Percentiles rank a stretch among this genome's conserved stretches.
phyloP scores from a whole-genome alignment of 1,139 yeast genomes.

The Yamadazyma taylorii region DNA sequence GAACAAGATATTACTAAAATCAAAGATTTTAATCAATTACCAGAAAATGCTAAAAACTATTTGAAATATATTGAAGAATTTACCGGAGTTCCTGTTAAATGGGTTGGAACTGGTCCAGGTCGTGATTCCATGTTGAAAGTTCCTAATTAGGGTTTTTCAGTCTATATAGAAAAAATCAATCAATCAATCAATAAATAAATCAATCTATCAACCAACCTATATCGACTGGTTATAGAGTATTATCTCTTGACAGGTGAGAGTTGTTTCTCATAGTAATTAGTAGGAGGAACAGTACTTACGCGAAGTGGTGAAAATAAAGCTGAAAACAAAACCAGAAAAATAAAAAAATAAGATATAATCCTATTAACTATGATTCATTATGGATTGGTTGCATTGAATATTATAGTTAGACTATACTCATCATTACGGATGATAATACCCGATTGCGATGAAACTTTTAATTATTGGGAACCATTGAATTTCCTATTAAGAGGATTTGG shows the following conservation, averaged over 20 bases:
- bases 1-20: slow-evolving; percentile 75
- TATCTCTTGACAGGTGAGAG: too few relatives aligned
- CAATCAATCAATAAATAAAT: too few relatives aligned
- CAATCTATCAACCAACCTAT: too few relatives aligned
- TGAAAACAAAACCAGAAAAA: too few relatives aligned
- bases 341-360: too few relatives aligned
- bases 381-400: slow-evolving; percentile 22
- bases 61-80: slow-evolving; percentile 82
- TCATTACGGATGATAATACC: slow-evolving; percentile 65
- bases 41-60: slow-evolving; percentile 83
- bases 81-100: slow-evolving; percentile 79
- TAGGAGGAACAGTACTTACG: too few relatives aligned
- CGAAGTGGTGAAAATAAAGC: too few relatives aligned
- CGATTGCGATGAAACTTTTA: slow-evolving; percentile 85
- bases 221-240: too few relatives aligned
- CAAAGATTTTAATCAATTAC: slow-evolving; percentile 72
- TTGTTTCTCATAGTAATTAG: too few relatives aligned
- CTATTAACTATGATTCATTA: neutral
- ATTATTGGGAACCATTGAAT: slow-evolving; percentile 93
- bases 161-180: neutral
- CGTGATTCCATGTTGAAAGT: slow-evolving; percentile 77
- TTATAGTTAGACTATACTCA: slow-evolving; percentile 43
- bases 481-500: slow-evolving; percentile 79
- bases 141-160: slow-evolving; percentile 16
- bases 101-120: slow-evolving; percentile 99